These are phyloP conservation scores for Pittosporum tobira DNA, from an alignment of 129 eudicot genomes.

Conservation along the genomic window DNA sequence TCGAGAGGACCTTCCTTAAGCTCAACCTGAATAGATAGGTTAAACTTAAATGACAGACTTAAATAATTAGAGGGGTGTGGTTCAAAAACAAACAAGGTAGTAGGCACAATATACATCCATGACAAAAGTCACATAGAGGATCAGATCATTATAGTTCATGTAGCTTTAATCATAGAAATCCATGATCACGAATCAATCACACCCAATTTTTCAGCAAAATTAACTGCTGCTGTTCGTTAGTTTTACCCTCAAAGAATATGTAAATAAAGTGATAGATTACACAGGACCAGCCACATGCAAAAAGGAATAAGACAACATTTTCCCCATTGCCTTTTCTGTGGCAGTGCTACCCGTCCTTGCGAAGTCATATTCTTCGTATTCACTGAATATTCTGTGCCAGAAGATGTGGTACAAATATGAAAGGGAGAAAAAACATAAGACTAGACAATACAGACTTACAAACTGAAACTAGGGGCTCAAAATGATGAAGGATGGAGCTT, in stretches of 20 bases:
- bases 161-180: too few species aligned
- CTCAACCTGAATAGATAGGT: conserved; percentile 53
- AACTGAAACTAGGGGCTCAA: neutral
- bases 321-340: conserved; percentile 49
- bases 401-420: neutral
- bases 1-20: conserved; percentile 93
- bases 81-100: too few species aligned
- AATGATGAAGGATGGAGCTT: neutral
- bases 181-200: too few species aligned
- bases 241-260: neutral
- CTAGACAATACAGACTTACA: neutral
- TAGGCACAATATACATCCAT: too few species aligned
- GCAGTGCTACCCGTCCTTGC: conserved; percentile 86
- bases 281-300: neutral
- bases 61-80: too few species aligned
- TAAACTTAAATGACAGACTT: neutral
- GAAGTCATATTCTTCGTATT: conserved; percentile 69
- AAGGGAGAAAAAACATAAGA: neutral
- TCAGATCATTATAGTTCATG: too few species aligned
- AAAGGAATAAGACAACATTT: conserved; percentile 1
- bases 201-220: neutral
- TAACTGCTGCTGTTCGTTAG: too few species aligned
- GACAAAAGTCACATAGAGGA: too few species aligned
- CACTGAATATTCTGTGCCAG: conserved; percentile 51
- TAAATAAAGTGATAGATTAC: neutral